A percentile compares a stretch with the other conserved stretches of the same genome.
These are phyloP conservation scores for Kwoniella botswanensis DNA, from an alignment of 768 basidiomycete genomes.

Conservation along the genomic window DNA sequence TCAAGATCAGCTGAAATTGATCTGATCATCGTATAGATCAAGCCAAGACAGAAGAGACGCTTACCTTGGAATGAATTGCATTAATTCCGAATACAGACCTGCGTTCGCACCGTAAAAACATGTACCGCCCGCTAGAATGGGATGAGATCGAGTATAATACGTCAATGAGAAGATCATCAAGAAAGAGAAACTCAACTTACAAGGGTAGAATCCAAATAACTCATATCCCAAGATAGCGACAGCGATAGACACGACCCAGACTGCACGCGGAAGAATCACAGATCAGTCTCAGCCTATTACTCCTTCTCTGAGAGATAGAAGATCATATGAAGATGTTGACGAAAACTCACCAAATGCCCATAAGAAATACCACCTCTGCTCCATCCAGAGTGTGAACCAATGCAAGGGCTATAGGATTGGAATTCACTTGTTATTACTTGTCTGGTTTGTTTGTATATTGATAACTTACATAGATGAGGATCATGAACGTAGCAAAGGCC, in stretches of 20 bases:
- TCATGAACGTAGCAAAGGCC: slow-evolving; percentile 57
- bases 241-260: slow-evolving; percentile 47
- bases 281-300: too few species aligned
- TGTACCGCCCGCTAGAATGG: slow-evolving; percentile 43
- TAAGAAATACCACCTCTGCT: slow-evolving; percentile 51
- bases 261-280: slow-evolving; percentile 8
- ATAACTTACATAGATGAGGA: slow-evolving; percentile 56
- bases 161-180: too few species aligned
- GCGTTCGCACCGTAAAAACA: slow-evolving; percentile 54
- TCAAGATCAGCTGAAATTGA: too few species aligned
- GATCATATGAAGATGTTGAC: too few species aligned
- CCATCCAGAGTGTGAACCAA: slow-evolving; percentile 47
- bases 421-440: too few species aligned
- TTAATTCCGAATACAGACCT: slow-evolving; percentile 56
- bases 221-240: slow-evolving; percentile 46
- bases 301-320: too few species aligned
- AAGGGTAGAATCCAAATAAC: slow-evolving; percentile 49
- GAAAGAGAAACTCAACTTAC: slow-evolving; percentile 26
- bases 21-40: too few species aligned
- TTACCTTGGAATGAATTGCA: slow-evolving; percentile 57
- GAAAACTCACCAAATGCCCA: slow-evolving; percentile 41
- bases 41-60: not conserved
- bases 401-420: slow-evolving; percentile 48
- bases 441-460: too few species aligned
- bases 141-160: not conserved